A percentile compares a stretch with the other conserved stretches of the same genome.
Evolutionary conservation across 2,329 filamentous ascomycete species (phyloP).

Genomic region (Scleromitrula shiraiana): DNA sequence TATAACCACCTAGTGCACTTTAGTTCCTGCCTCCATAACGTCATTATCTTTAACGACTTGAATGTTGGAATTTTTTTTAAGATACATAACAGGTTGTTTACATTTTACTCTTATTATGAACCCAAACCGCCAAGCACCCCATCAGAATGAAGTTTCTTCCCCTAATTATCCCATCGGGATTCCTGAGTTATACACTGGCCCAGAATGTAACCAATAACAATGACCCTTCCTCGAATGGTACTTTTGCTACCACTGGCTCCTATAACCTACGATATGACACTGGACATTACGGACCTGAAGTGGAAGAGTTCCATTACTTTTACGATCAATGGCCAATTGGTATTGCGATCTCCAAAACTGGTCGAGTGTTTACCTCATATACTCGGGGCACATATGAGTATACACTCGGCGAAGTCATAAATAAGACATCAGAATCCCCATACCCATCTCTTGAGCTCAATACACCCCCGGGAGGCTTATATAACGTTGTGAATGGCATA

Average conservation of each 20-base stretch:
- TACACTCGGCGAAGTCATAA: constrained; percentile 40
- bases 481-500: constrained; percentile 31
- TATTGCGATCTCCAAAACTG: constrained; percentile 35
- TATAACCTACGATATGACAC: constrained; percentile 35
- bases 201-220: constrained; percentile 6
- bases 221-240: constrained; percentile 9
- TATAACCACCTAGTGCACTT: no score
- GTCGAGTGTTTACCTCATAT: constrained; percentile 38
- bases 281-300: constrained; percentile 38
- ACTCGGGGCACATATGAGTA: constrained; percentile 38
- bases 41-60: no score
- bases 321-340: constrained; percentile 40
- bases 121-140: no score
- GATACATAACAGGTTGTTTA: no score
- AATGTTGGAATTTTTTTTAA: no score
- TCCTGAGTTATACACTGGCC: background rate
- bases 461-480: constrained; percentile 20
- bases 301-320: constrained; percentile 43
- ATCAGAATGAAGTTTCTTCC: background rate
- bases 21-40: no score
- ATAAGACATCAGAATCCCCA: constrained; percentile 38
- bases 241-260: constrained; percentile 8
- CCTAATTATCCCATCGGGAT: background rate
- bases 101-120: no score
- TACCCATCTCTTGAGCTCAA: constrained; percentile 38